These are phyloP conservation scores for Phytophthora hybrid DNA, from an alignment of 352 stramenopile genomes.

Conservation along the genomic window DNA sequence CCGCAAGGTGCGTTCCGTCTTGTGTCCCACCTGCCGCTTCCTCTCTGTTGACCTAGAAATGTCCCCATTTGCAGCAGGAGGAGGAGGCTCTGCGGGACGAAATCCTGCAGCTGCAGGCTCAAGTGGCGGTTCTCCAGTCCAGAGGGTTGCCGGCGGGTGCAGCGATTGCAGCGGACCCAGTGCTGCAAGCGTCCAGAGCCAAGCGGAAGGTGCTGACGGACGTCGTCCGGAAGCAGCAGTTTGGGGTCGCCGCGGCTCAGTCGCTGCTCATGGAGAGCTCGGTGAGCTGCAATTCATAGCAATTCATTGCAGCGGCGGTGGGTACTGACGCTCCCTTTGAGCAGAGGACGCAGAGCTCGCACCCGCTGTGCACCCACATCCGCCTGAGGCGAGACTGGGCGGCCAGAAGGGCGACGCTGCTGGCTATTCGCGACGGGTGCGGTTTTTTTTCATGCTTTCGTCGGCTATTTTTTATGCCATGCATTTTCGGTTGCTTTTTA, in stretches of 20 bases:
- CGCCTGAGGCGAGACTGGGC: conserved; percentile 25
- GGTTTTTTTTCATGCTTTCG: too few species aligned
- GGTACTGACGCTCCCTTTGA: background rate
- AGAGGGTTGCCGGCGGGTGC: conserved; percentile 2
- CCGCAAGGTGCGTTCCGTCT: conserved; percentile 9
- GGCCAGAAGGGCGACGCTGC: conserved; percentile 26
- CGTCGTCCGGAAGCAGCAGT: conserved; percentile 19
- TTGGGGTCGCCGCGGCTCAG: conserved; percentile 33
- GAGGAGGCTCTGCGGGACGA: conserved; percentile 12
- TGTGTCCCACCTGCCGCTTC: too few species aligned
- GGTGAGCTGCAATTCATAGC: conserved; percentile 11
- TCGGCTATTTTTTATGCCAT: too few species aligned
- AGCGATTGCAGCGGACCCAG: background rate
- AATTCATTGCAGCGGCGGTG: background rate
- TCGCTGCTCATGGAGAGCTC: conserved; percentile 34
- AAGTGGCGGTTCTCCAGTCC: conserved; percentile 17
- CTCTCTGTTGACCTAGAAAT: too few species aligned
- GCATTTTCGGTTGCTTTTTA: too few species aligned
- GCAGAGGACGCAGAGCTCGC: conserved; percentile 25
- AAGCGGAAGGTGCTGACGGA: conserved; percentile 15
- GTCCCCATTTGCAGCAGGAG: conserved; percentile 15
- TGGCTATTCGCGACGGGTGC: conserved; percentile 19
- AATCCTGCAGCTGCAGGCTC: conserved; percentile 12
- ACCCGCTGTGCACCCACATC: conserved; percentile 40
- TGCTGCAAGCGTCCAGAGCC: background rate